A percentile compares a stretch with the other conserved stretches of the same genome.
These are phyloP conservation scores for Neofusicoccum kwambonambiense DNA, from an alignment of 2,329 filamentous ascomycete genomes.

Conservation along the genomic window DNA sequence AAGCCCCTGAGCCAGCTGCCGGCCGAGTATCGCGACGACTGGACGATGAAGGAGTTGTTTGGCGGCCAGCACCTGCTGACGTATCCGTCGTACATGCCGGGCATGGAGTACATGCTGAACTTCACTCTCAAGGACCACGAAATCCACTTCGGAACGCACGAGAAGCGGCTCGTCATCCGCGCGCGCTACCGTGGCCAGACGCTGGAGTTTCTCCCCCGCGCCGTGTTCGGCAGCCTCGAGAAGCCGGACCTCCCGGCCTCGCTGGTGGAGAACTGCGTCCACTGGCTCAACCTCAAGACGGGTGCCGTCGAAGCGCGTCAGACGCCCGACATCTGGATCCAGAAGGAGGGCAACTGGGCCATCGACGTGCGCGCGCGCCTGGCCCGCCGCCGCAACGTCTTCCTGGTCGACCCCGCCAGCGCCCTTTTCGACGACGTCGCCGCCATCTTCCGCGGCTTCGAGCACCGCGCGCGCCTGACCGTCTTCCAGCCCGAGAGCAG, in stretches of 20 bases:
- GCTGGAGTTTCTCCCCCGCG: constrained; percentile 37
- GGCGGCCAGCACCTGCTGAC: constrained; percentile 52
- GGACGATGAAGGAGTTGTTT: constrained; percentile 53
- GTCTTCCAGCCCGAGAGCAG: constrained; percentile 45
- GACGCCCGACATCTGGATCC: constrained; percentile 41
- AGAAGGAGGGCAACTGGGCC: constrained; percentile 40
- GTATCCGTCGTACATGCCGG: constrained; percentile 51
- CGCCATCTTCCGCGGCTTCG: constrained; percentile 53
- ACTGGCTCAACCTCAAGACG: constrained; percentile 57
- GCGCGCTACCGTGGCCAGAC: constrained; percentile 30
- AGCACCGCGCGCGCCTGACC: constrained; percentile 43
- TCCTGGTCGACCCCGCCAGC: constrained; percentile 53
- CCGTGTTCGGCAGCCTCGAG: constrained; percentile 25
- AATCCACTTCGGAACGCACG: constrained; percentile 57
- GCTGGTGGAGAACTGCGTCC: constrained; percentile 54
- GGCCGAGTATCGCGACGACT: constrained; percentile 45
- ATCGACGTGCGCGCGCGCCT: constrained; percentile 32
- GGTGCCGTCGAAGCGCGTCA: constrained; percentile 54
- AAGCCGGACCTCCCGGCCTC: constrained; percentile 51
- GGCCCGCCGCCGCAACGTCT: constrained; percentile 28
- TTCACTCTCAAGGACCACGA: constrained; percentile 38
- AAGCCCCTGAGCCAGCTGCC: constrained; percentile 55
- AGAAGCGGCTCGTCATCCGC: constrained; percentile 44
- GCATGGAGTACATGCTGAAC: constrained; percentile 54
- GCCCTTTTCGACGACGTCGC: constrained; percentile 40